Percentiles rank a stretch among this genome's conserved stretches.
Evolutionary conservation across 257 asterid species (phyloP).

Genomic region (Solanum clarkiae): DNA sequence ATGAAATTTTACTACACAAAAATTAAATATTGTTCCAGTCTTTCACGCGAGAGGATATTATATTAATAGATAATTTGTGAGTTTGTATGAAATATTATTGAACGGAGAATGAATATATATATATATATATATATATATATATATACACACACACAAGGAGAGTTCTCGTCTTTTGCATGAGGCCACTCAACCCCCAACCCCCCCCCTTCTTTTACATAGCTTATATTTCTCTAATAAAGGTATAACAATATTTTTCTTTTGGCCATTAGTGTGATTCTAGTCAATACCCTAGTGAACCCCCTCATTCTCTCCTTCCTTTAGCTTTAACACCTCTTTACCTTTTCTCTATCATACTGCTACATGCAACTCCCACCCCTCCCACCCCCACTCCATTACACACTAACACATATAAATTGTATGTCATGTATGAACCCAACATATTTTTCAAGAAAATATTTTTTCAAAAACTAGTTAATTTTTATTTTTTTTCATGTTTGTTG

Average conservation of each 20-base stretch:
- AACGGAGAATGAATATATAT: neutral
- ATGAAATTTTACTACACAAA: neutral
- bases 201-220: neutral
- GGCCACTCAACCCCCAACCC: neutral
- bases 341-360: neutral
- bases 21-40: neutral
- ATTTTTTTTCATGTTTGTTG: too few relatives aligned
- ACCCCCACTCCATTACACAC: neutral
- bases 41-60: too few relatives aligned
- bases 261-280: neutral
- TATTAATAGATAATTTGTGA: too few relatives aligned
- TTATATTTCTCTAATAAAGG: conserved; percentile 14
- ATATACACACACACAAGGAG: neutral
- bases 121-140: too few relatives aligned
- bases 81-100: conserved; percentile 2
- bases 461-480: too few relatives aligned
- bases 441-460: too few relatives aligned
- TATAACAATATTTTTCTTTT: conserved; percentile 14
- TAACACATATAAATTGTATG: too few relatives aligned
- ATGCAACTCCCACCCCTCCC: neutral
- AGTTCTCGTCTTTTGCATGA: neutral
- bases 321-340: neutral
- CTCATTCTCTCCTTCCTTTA: neutral
- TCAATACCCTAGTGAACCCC: neutral
- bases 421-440: too few relatives aligned